Base-by-base conservation (phyloP, 306 rosid genomes). In the Amphicarpaea edgeworthii region DNA sequence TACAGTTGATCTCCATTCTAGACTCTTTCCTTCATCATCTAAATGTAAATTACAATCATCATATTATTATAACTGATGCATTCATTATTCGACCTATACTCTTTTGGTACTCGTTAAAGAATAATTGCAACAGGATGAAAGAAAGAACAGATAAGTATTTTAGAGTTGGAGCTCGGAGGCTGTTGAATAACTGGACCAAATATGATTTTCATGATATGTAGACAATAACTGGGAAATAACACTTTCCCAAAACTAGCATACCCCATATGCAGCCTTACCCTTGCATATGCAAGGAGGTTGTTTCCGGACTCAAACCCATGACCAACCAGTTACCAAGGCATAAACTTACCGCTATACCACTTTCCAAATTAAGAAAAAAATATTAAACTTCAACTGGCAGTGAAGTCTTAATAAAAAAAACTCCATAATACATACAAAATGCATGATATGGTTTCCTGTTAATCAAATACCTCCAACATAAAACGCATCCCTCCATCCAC, bases 401-500 rank as follows among this genome's bases (percentile, higher is more conserved):
- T 19, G 68, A 77, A 66, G 43, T 26, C 59, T 3, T 12, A 1
- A 26, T 5, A 26, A 45, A 20, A 74, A 50, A 54, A 66, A 55
- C 57, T 54, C 66, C 59, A 47, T 40, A 66, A 65, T 59, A 66
- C 23, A 65, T 40, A 76, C 51, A 46, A 62, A 23, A 55, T 45
- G 74, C 38, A 21, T 34, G 23, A 60, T 64, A 57, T n/a, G 67
- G 68, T 38, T 77, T 70, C 58, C 30, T 58, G 61, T 55, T 32
- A 60, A 45, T 72, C 57, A 76, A 76, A 84, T 86, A 95, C 98
- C 97, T 90, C 87, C 87, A 92, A 79, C 90, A 95, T 80, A 84
- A 79, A 95, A 70, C 87, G 91, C 97, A 95, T 95, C 68, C 98
- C 98, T 66, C 90, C 95, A 86, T 95, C 95, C 79, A 95, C 98